Percentiles rank a stretch among this genome's conserved stretches.
These are phyloP conservation scores for Phytophthora agathidicida DNA, from an alignment of 352 stramenopile genomes.

Conservation along the genomic window DNA sequence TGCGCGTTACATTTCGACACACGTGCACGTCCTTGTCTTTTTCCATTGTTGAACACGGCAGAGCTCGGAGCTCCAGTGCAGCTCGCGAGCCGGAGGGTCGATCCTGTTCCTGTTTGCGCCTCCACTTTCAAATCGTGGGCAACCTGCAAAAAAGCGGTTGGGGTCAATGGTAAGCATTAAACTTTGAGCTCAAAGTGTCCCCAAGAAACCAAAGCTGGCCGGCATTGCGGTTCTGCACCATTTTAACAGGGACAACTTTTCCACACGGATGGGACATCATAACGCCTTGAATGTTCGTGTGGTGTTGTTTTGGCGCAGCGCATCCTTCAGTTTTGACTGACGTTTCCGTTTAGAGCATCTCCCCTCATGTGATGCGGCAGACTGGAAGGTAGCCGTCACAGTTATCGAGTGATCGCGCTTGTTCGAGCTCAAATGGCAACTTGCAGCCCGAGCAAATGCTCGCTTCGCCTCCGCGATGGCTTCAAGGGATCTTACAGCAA, in stretches of 20 bases:
- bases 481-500: background rate
- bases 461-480: too few species aligned
- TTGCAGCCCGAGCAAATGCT: too few species aligned
- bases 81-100: constrained; percentile 1
- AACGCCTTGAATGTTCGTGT: constrained; percentile 8
- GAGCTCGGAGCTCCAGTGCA: background rate
- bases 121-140: background rate
- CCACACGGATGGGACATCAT: background rate
- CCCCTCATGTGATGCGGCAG: constrained; percentile 3
- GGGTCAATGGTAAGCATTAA: constrained; percentile 20
- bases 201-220: constrained; percentile 4
- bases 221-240: background rate
- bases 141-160: constrained; percentile 7
- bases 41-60: constrained; percentile 19
- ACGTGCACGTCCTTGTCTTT: too few species aligned
- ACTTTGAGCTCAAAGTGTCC: constrained; percentile 16
- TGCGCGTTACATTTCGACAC: constrained; percentile 12
- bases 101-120: too few species aligned
- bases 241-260: constrained; percentile 8
- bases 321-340: constrained; percentile 10
- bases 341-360: constrained; percentile 2
- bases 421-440: too few species aligned
- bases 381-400: too few species aligned
- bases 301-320: too few species aligned
- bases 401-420: too few species aligned